phyloP scores from a whole-genome alignment of 2,329 filamentous ascomycete genomes.

The Pyrenophora teres region DNA sequence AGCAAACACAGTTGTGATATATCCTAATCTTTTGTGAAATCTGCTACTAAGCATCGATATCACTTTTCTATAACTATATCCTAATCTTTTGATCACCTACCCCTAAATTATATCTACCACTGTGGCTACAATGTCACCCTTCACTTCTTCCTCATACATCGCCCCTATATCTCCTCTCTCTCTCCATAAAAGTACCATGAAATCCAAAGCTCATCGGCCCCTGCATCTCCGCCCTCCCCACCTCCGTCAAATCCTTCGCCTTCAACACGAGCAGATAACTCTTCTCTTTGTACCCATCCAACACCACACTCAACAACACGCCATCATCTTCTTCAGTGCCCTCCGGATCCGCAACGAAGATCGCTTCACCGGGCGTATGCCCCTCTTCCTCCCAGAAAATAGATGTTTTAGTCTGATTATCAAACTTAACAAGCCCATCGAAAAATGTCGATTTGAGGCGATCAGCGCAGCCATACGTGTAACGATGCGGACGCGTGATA shows the following conservation, averaged over 20 bases:
- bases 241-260: slow-evolving; percentile 65
- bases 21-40: too few relatives aligned
- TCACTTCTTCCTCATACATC: slow-evolving; percentile 13
- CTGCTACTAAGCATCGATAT: too few relatives aligned
- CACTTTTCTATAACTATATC: too few relatives aligned
- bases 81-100: too few relatives aligned
- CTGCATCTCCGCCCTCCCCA: slow-evolving; percentile 66
- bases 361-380: slow-evolving; percentile 71
- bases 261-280: slow-evolving; percentile 71
- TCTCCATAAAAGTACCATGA: slow-evolving; percentile 61
- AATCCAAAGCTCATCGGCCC: slow-evolving; percentile 68
- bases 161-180: slow-evolving; percentile 10
- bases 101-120: too few relatives aligned
- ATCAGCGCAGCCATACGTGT: slow-evolving; percentile 63
- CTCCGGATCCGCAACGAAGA: slow-evolving; percentile 64
- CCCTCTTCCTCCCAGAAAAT: slow-evolving; percentile 63
- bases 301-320: slow-evolving; percentile 64
- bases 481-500: slow-evolving; percentile 60
- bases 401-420: slow-evolving; percentile 59
- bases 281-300: slow-evolving; percentile 62
- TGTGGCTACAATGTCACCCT: too few relatives aligned
- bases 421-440: slow-evolving; percentile 69
- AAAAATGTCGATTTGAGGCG: slow-evolving; percentile 64
- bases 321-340: slow-evolving; percentile 65
- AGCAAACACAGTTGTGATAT: too few relatives aligned